Evolutionary conservation across 208 protist genomes (phyloP), one percentile per base, ranked within the genome.

Genomic region (Angomonas deanei): DNA sequence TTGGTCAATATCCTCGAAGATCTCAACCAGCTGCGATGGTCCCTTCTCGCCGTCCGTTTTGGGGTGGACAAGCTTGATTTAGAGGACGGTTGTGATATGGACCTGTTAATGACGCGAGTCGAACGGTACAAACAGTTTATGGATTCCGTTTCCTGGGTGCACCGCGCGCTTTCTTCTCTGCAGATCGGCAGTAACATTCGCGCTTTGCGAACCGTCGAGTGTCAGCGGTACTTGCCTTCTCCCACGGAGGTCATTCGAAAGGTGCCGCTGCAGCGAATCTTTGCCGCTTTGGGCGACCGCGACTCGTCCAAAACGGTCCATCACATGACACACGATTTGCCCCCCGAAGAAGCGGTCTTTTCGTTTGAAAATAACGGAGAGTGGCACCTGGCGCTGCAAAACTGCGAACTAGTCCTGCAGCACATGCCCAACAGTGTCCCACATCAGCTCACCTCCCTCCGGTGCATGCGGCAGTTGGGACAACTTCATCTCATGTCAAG

Each of bases 311-410:
- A 74, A n/a, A 76, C 76, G 34, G 77, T 96, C 33, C 84, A 96
- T 56, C 73, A 75, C n/a, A 31, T 60, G 23, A 61, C 68, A 39
- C 71, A 54, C 32, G 67, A 61, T 17, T 62, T 80, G 13, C 54
- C 66, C 15, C 69, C 70, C 11, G 78, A 79, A 19, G 75, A 93
- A 19, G 80, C 84, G 2, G 89, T 86, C 38, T 86, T 92, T 50
- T 90, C 86, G 10, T 76, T 79, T 50, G 86, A 96, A 70, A 89
- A 91, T 70, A 92, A 80, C 58, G 89, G 89, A 10, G 86, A 96
- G 57, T 96, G 89, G 89, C 60, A 68, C 33, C 57, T 80, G 10
- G 89, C 89, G 0, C 54, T 92, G 15, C 77, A 84, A 39, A 76
- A 80, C 70, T 86, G 80, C 34, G 89, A 93, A 42, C 60, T 91